Evolutionary conservation across 2,329 filamentous ascomycete species (phyloP).

Genomic region (Cladosporium sp.): DNA sequence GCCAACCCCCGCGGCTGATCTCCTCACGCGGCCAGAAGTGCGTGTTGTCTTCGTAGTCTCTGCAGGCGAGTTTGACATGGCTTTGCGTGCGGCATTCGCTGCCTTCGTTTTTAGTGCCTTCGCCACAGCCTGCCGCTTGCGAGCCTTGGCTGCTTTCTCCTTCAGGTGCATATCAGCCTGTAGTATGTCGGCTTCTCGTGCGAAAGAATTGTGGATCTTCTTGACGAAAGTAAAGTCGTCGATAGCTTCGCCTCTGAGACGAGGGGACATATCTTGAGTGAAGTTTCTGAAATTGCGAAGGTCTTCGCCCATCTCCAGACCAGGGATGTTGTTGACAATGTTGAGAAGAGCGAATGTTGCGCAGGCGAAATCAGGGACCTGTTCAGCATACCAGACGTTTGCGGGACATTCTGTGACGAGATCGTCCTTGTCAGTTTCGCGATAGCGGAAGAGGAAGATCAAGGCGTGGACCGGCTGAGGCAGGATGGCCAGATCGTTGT

Average conservation of each 20-base stretch:
- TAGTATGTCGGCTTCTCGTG: constrained; percentile 75
- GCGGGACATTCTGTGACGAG: constrained; percentile 57
- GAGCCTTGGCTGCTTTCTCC: constrained; percentile 47
- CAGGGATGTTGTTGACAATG: constrained; percentile 80
- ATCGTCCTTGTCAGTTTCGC: constrained; percentile 55
- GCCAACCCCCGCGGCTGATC: neutral
- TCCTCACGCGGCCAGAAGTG: neutral
- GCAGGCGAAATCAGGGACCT: constrained; percentile 83
- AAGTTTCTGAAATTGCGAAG: constrained; percentile 71
- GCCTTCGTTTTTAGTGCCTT: constrained; percentile 33
- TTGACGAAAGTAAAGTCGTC: constrained; percentile 75
- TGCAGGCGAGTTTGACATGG: neutral
- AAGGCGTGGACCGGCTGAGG: constrained; percentile 76
- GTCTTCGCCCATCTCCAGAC: constrained; percentile 67
- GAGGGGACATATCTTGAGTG: constrained; percentile 67
- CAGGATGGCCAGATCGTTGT: constrained; percentile 61
- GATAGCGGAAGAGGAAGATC: constrained; percentile 81
- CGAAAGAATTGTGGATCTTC: constrained; percentile 83
- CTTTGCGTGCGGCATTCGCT: constrained; percentile 26
- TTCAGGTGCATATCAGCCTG: constrained; percentile 67
- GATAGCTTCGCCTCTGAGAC: constrained; percentile 73
- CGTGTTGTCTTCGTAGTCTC: neutral
- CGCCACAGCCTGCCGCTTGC: constrained; percentile 34
- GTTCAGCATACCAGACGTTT: constrained; percentile 90
- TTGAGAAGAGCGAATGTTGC: constrained; percentile 92